These are phyloP conservation scores for Paramecium primaurelia DNA, from an alignment of 73 alveolate genomes.

Conservation along the genomic window DNA sequence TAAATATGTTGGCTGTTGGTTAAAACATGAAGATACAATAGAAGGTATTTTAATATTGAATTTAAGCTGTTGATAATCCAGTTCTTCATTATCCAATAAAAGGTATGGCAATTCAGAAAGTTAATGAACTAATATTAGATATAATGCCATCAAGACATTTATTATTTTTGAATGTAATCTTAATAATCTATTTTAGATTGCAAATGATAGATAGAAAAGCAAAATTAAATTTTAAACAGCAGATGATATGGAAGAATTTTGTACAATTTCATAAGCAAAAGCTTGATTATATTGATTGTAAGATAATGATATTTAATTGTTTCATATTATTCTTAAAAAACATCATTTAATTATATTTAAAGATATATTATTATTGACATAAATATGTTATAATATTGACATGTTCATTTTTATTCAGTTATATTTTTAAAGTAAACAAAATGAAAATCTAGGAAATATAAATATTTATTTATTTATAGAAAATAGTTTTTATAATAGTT, in stretches of 20 bases:
- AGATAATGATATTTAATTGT: neutral
- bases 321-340: neutral
- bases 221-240: neutral
- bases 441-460: neutral
- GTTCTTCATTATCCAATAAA: constrained; percentile 21
- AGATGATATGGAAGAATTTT: constrained; percentile 41
- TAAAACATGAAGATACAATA: neutral
- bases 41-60: neutral
- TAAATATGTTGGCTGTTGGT: constrained; percentile 38
- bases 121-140: neutral
- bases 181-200: neutral
- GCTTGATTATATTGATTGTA: neutral
- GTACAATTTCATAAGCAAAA: neutral
- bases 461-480: no score
- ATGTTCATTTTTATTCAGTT: no score
- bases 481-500: neutral
- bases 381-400: no score
- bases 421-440: neutral
- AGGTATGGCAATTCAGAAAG: neutral
- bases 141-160: constrained; percentile 23
- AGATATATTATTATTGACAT: neutral
- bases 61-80: neutral
- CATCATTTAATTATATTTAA: no score
- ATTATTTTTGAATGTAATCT: constrained; percentile 30
- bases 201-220: constrained; percentile 18